Percentiles rank a stretch among this genome's conserved stretches.
phyloP scores from a whole-genome alignment of 768 basidiomycete species.

The Mycena belliarum region DNA sequence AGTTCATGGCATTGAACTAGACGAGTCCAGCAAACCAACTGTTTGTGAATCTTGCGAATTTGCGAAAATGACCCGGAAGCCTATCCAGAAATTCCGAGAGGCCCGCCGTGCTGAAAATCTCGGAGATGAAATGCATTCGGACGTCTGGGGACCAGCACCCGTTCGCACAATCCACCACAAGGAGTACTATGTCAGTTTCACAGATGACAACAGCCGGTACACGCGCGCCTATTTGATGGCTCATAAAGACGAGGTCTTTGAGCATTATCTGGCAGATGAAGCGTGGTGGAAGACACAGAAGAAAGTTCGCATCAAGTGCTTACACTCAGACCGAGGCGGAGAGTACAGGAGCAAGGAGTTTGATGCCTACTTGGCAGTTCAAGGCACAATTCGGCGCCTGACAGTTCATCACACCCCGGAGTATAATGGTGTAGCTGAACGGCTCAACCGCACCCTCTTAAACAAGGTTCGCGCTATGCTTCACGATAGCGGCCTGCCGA shows the following conservation, averaged over 20 bases:
- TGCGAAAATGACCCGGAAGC: slow-evolving; percentile 30
- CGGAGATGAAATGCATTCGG: slow-evolving; percentile 34
- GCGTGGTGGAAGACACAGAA: slow-evolving; percentile 29
- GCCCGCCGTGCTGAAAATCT: slow-evolving; percentile 23
- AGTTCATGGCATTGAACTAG: slow-evolving; percentile 26
- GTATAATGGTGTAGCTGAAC: slow-evolving; percentile 41
- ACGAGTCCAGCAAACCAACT: slow-evolving; percentile 20
- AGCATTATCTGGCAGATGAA: slow-evolving; percentile 26
- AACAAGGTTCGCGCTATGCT: slow-evolving; percentile 33
- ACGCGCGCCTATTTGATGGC: slow-evolving; percentile 27
- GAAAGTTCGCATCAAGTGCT: slow-evolving; percentile 25
- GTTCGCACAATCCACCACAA: no score
- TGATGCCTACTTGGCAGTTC: slow-evolving; percentile 11
- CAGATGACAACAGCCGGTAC: slow-evolving; percentile 32
- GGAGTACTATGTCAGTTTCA: slow-evolving; percentile 35
- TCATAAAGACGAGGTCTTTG: slow-evolving; percentile 31
- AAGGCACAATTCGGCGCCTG: slow-evolving; percentile 20
- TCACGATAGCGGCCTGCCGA: slow-evolving; percentile 26
- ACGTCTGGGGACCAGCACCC: slow-evolving; percentile 40
- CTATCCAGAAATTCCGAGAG: slow-evolving; percentile 27
- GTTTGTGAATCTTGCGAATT: slow-evolving; percentile 33
- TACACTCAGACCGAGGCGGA: slow-evolving; percentile 31
- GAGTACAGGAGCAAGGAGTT: slow-evolving; percentile 30
- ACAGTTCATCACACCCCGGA: slow-evolving; percentile 31
- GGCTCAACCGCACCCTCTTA: slow-evolving; percentile 30